Percentiles rank a stretch among this genome's conserved stretches.
Evolutionary conservation across 495 filamentous ascomycete genomes (phyloP).

Genomic region (Chaetomium tenue): DNA sequence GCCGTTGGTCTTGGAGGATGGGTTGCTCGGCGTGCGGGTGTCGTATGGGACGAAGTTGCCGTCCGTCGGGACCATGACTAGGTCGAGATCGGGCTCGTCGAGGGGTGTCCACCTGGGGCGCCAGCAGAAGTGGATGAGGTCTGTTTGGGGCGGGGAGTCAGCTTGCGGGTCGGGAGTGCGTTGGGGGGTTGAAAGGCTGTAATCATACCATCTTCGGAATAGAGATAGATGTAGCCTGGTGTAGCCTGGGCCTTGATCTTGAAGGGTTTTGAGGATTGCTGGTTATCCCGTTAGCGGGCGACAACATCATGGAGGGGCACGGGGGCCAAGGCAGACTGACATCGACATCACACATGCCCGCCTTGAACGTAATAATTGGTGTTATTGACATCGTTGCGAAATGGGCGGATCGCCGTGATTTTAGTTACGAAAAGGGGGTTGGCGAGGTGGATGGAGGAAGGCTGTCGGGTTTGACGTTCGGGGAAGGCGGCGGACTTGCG

Average conservation of each 20-base stretch:
- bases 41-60: conserved; percentile 80
- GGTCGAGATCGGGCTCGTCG: conserved; percentile 71
- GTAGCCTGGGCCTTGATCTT: conserved; percentile 66
- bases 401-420: background rate
- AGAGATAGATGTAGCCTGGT: conserved; percentile 90
- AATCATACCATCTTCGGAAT: conserved; percentile 75
- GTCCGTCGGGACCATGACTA: conserved; percentile 89
- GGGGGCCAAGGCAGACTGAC: conserved; percentile 53
- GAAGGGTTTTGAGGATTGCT: conserved; percentile 60
- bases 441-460: background rate
- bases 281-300: conserved; percentile 29
- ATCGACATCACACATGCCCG: conserved; percentile 82
- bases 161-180: background rate
- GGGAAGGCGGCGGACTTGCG: conserved; percentile 6
- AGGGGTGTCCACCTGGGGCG: conserved; percentile 55
- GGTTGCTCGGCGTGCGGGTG: conserved; percentile 45
- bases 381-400: conserved; percentile 64
- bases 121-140: conserved; percentile 97
- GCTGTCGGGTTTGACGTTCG: background rate
- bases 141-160: conserved; percentile 40
- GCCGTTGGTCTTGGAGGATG: conserved; percentile 70
- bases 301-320: conserved; percentile 2
- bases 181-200: background rate
- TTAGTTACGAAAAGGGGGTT: background rate
- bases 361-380: conserved; percentile 95